phyloP scores from a whole-genome alignment of 1,284 basidiomycete genomes.

The Rhodotorula sp. region DNA sequence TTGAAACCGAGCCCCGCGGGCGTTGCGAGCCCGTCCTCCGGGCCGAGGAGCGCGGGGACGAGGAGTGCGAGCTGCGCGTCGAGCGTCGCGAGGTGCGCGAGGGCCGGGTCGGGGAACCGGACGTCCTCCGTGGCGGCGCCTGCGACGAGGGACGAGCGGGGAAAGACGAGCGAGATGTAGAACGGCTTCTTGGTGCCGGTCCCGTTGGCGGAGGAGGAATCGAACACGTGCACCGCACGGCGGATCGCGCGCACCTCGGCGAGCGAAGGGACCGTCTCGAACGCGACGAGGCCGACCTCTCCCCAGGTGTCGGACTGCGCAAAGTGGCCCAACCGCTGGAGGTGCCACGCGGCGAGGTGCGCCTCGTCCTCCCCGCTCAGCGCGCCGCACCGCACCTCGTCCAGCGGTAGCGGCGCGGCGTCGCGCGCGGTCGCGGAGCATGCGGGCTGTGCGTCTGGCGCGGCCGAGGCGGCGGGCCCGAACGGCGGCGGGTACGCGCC shows the following conservation, averaged over 20 bases:
- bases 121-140: background rate
- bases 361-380: constrained; percentile 9
- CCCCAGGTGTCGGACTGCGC: background rate
- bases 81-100: background rate
- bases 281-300: constrained; percentile 21
- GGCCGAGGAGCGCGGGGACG: constrained; percentile 15
- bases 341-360: constrained; percentile 38
- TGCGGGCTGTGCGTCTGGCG: background rate
- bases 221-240: constrained; percentile 23
- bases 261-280: constrained; percentile 38
- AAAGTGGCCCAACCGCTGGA: constrained; percentile 32
- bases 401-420: constrained; percentile 19
- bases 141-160: constrained; percentile 3
- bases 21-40: background rate
- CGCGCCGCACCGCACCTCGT: background rate
- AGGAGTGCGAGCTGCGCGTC: constrained; percentile 9
- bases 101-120: constrained; percentile 26
- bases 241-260: constrained; percentile 34
- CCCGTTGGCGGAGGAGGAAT: background rate
- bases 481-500: constrained; percentile 43
- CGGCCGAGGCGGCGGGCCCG: constrained; percentile 6
- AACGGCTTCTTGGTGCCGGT: constrained; percentile 3
- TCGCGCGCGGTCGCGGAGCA: constrained; percentile 5
- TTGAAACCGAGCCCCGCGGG: constrained; percentile 36
- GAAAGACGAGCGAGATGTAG: constrained; percentile 41